Conservation (phyloP, 345 rosid species). For the Rhizophora mangle region DNA sequence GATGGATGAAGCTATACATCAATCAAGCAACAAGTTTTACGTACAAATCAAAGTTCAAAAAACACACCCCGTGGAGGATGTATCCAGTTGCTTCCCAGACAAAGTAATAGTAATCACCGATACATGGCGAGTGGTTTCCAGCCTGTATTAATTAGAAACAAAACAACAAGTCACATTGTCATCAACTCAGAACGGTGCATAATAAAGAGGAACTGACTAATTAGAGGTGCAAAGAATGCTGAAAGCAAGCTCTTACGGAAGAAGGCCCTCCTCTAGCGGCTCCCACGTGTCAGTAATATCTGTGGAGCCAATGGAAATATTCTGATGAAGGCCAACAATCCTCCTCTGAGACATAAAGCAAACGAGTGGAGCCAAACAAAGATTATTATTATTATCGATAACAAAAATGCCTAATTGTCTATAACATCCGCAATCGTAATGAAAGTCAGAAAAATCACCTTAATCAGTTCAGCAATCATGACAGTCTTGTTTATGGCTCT, state of each 20-base stretch:
- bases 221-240: not conserved
- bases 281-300: constrained; percentile 40
- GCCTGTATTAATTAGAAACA: constrained; percentile 12
- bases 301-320: constrained; percentile 27
- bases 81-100: constrained; percentile 27
- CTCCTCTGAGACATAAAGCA: constrained; percentile 22
- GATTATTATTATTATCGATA: no score
- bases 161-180: not conserved
- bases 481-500: constrained; percentile 80
- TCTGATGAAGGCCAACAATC: constrained; percentile 31
- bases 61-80: constrained; percentile 31
- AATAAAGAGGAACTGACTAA: not conserved
- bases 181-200: not conserved
- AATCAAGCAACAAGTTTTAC: not conserved
- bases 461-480: constrained; percentile 60
- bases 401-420: no score
- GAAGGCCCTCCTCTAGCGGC: constrained; percentile 40
- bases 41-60: not conserved
- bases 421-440: no score
- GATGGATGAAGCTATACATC: not conserved
- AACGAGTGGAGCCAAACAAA: no score
- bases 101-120: constrained; percentile 33
- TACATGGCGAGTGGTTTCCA: constrained; percentile 40
- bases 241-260: constrained; percentile 25
- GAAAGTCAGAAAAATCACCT: constrained; percentile 28